Conservation (phyloP, 1,284 basidiomycete species). For the Chalciporus sp. region DNA sequence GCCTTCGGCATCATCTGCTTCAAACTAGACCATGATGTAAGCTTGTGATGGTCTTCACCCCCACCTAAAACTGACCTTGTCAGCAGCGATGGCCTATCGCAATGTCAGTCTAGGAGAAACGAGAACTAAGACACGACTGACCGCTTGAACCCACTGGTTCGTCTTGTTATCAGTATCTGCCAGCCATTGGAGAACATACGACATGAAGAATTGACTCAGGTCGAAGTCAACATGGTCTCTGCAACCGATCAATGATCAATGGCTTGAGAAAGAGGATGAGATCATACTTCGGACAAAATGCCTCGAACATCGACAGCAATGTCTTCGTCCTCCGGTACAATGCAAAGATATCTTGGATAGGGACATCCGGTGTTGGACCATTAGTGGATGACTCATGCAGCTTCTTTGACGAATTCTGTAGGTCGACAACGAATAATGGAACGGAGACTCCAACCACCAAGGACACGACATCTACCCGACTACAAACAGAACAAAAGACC, state of each 20-base stretch:
- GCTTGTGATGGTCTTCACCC: background rate
- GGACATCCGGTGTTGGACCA: constrained; percentile 75
- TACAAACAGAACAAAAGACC: constrained; percentile 32
- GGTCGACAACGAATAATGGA: constrained; percentile 76
- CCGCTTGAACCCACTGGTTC: constrained; percentile 90
- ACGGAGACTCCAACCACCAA: constrained; percentile 74
- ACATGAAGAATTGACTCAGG: constrained; percentile 79
- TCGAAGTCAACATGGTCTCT: constrained; percentile 65
- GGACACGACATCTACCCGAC: constrained; percentile 79
- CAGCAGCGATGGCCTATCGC: constrained; percentile 77
- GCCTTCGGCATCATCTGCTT: constrained; percentile 80
- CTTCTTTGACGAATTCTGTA: constrained; percentile 71
- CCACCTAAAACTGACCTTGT: constrained; percentile 61
- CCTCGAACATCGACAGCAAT: constrained; percentile 75
- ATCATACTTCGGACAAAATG: constrained; percentile 78
- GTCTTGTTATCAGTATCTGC: constrained; percentile 90
- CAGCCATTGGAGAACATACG: constrained; percentile 90
- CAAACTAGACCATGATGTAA: constrained; percentile 59
- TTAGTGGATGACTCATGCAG: constrained; percentile 80
- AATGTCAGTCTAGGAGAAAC: constrained; percentile 7
- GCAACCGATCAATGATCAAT: constrained; percentile 13
- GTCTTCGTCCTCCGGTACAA: constrained; percentile 80
- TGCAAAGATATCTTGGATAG: constrained; percentile 87
- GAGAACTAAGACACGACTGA: constrained; percentile 40
- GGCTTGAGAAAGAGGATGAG: background rate